A percentile compares a stretch with the other conserved stretches of the same genome.
phyloP scores from a whole-genome alignment of 2,329 filamentous ascomycete genomes.

The Rosellinia necatrix region DNA sequence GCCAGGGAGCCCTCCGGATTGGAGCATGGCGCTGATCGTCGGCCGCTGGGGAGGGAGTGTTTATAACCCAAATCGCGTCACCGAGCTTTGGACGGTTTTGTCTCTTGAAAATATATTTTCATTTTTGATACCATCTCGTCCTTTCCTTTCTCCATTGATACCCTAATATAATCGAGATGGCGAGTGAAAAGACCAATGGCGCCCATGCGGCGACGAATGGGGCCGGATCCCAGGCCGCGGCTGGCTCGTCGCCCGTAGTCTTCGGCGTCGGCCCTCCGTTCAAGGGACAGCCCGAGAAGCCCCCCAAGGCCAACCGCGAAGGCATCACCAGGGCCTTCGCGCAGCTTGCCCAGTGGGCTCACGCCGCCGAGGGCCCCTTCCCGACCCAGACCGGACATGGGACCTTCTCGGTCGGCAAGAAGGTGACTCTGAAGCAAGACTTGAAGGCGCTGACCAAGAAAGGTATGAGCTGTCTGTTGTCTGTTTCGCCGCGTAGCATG shows the following conservation, averaged over 20 bases:
- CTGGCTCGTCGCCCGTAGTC: slow-evolving; percentile 23
- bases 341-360: slow-evolving; percentile 43
- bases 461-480: slow-evolving; percentile 46
- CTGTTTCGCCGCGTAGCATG: background rate
- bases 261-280: slow-evolving; percentile 26
- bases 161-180: slow-evolving; percentile 25
- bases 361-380: slow-evolving; percentile 63
- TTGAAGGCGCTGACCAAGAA: slow-evolving; percentile 57
- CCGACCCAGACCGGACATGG: slow-evolving; percentile 67
- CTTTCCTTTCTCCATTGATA: slow-evolving; percentile 19
- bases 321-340: slow-evolving; percentile 43
- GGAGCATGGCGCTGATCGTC: slow-evolving; percentile 7
- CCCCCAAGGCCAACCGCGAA: slow-evolving; percentile 38
- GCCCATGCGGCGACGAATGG: slow-evolving; percentile 27
- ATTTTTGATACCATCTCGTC: background rate
- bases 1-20: slow-evolving; percentile 7
- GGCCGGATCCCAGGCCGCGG: slow-evolving; percentile 4
- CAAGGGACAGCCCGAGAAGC: slow-evolving; percentile 29
- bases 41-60: background rate
- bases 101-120: background rate
- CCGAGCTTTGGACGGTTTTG: background rate
- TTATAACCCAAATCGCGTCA: slow-evolving; percentile 19
- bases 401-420: slow-evolving; percentile 56
- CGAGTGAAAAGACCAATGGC: slow-evolving; percentile 25
- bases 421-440: slow-evolving; percentile 60